Base-by-base conservation (phyloP, 768 basidiomycete genomes). In the Cubamyces sp. region DNA sequence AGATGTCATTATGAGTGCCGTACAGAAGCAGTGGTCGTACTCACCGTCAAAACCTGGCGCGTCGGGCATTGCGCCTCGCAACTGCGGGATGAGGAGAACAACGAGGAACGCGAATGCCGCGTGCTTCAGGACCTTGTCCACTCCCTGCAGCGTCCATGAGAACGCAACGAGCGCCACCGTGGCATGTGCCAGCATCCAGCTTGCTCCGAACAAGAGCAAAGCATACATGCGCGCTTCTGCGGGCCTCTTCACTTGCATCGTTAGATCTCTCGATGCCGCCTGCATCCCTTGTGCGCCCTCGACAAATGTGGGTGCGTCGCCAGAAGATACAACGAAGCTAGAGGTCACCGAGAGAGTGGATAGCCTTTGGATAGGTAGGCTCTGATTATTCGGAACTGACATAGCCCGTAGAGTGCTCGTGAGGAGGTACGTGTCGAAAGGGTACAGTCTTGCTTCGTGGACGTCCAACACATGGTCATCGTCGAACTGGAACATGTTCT, bases 51-150 rank as follows among this genome's bases (percentile, higher is more conserved):
- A 72, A 2, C 78, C 84, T 26, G 84, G 84, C 6, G 81, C 82
- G 69, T 85, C 83, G 23, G 84, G 84, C 84, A 86, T 85, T 23
- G 80, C 77, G 54, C 79, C 78, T 26, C 84, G 74, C 48, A 86
- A 62, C 58, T 83, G 81, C 3, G 82, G 84, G 9, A 85, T 76
- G 6, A 75, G 75, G 11, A 84, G 67, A 15, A 84, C 66, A 40
- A 80, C 79, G 12, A 76, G 76, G 52, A 78, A 75, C 41, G 73
- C 74, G 7, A 75, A 77, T 2, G 77, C 64, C 6, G 82, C 67
- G 59, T 81, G 75, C 47, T 76, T 78, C 37, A 78, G 55, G 23
- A 79, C 65, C 19, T 73, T 58, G 40, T 70, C 73, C 8, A 70
- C 60, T 8, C 75, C 74, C 25, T 66, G 57, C 30, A 74, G 62